A percentile compares a stretch with the other conserved stretches of the same genome.
phyloP scores from a whole-genome alignment of 225 moss, liverwort and hornwort species.

The Pseudoscleropodium purum region DNA sequence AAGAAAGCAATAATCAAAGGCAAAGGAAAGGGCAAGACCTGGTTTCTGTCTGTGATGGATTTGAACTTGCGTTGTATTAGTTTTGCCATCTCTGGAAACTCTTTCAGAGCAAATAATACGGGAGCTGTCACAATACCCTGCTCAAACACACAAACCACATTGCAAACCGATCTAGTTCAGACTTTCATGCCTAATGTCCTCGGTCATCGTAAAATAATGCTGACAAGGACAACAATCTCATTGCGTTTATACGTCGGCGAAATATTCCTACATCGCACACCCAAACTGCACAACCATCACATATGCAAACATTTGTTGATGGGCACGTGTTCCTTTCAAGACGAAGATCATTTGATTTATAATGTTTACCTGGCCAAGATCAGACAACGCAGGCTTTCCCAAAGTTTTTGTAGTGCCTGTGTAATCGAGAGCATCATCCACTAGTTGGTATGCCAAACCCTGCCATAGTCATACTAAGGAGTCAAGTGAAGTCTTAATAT shows the following conservation, averaged over 20 bases:
- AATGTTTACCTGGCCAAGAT: conserved; percentile 64
- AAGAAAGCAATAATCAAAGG: neutral
- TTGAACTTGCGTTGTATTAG: conserved; percentile 75
- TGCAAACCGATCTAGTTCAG: neutral
- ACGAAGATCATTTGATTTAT: neutral
- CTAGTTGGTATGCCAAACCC: conserved; percentile 94
- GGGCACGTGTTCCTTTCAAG: neutral
- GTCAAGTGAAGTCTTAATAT: neutral
- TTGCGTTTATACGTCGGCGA: neutral
- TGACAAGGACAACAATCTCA: neutral
- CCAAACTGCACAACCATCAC: neutral
- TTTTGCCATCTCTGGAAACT: conserved; percentile 74
- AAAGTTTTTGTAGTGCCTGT: conserved; percentile 71
- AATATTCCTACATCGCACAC: neutral
- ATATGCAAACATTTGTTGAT: neutral
- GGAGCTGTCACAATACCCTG: conserved; percentile 98
- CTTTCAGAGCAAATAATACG: conserved; percentile 78
- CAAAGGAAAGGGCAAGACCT: conserved; percentile 26
- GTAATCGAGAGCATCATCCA: conserved; percentile 95
- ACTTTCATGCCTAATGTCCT: neutral
- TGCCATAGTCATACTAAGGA: conserved; percentile 14
- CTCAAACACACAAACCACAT: conserved; percentile 3
- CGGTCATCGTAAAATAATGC: neutral
- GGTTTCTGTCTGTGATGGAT: conserved; percentile 51
- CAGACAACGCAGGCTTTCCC: conserved; percentile 90